These are phyloP conservation scores for Trichoderma arundinaceum DNA, from an alignment of 2,329 filamentous ascomycete genomes.

Conservation along the genomic window DNA sequence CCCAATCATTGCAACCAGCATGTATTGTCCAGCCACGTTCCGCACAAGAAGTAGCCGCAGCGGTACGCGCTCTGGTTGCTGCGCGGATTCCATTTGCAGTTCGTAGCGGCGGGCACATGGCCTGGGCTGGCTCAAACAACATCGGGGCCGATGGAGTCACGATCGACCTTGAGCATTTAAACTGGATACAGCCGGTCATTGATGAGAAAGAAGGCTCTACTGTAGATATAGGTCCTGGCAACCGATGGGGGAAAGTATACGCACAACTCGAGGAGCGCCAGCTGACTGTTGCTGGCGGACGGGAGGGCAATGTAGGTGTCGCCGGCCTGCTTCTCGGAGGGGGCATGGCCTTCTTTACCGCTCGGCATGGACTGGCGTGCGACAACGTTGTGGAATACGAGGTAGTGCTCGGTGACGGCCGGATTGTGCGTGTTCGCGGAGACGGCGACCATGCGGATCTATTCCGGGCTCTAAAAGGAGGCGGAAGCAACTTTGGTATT, in stretches of 20 bases:
- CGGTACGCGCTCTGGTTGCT: neutral
- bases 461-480: constrained; percentile 52
- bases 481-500: constrained; percentile 49
- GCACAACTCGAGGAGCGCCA: constrained; percentile 40
- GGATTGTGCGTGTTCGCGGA: constrained; percentile 50
- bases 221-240: constrained; percentile 52
- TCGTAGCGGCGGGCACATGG: constrained; percentile 33
- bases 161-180: too few relatives aligned
- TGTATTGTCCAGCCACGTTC: constrained; percentile 1
- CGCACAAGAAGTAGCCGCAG: constrained; percentile 1
- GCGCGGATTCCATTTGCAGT: constrained; percentile 32
- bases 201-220: constrained; percentile 33
- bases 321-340: constrained; percentile 41
- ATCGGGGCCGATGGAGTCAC: constrained; percentile 22
- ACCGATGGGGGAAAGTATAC: constrained; percentile 47
- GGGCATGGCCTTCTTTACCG: constrained; percentile 38
- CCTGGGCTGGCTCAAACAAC: constrained; percentile 30
- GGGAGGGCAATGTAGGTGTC: constrained; percentile 45
- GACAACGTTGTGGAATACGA: constrained; percentile 54
- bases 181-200: constrained; percentile 5
- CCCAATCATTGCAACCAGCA: neutral
- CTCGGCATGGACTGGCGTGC: constrained; percentile 53
- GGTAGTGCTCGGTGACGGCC: constrained; percentile 55
- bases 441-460: constrained; percentile 47
- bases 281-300: constrained; percentile 51